These are phyloP conservation scores for Cryphonectria nitschkei DNA, from an alignment of 2,329 filamentous ascomycete species.

Conservation along the genomic window DNA sequence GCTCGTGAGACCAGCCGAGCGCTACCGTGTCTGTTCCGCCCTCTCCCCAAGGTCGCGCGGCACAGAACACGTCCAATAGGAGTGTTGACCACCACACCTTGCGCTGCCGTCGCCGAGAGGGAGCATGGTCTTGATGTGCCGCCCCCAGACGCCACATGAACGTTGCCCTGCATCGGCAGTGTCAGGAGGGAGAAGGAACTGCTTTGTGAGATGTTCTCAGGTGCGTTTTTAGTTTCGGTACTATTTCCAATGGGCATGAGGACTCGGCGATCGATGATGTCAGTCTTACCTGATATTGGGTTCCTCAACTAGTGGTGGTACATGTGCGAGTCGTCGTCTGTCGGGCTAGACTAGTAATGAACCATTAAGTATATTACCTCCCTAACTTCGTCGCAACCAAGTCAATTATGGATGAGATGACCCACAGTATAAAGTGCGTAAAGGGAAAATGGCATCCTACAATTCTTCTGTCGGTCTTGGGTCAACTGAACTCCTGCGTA, in stretches of 20 bases:
- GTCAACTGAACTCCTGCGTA: slow-evolving; percentile 1
- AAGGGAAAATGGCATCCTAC: slow-evolving; percentile 7
- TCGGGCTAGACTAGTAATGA: neutral
- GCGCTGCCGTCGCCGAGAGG: neutral
- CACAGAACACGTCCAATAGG: neutral
- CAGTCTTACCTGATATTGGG: neutral
- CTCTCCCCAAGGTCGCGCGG: neutral
- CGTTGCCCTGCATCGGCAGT: neutral
- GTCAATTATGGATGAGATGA: neutral
- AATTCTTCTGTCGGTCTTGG: slow-evolving; percentile 4
- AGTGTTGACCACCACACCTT: neutral
- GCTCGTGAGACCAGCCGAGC: neutral
- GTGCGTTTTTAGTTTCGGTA: neutral
- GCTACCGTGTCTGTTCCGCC: neutral
- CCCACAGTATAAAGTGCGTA: neutral
- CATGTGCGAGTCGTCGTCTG: neutral
- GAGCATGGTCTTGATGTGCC: neutral
- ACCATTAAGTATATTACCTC: neutral
- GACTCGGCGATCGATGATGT: slow-evolving; percentile 1
- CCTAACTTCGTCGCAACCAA: neutral
- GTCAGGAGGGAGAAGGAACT: neutral
- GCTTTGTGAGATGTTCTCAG: neutral
- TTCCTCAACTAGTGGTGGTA: neutral
- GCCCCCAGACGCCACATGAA: neutral
- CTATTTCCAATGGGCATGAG: neutral